Evolutionary conservation across 2,329 filamentous ascomycete species (phyloP).

Genomic region (Neofusicoccum cordaticola): DNA sequence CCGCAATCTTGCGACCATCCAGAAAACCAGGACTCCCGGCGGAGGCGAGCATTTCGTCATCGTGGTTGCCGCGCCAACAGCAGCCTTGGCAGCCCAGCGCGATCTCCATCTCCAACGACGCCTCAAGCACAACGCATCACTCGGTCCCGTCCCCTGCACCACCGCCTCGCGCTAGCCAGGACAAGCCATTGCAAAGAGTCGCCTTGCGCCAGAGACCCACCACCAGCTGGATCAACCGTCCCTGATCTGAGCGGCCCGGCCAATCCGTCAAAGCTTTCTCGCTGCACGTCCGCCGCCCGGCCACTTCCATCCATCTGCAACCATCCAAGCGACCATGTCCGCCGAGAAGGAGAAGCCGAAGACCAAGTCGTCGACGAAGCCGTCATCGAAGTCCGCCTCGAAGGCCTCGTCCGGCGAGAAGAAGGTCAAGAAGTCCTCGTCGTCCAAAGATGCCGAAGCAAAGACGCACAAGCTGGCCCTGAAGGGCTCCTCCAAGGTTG

Average conservation of each 20-base stretch:
- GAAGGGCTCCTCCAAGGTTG: slow-evolving; percentile 79
- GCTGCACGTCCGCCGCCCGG: not conserved
- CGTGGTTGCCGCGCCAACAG: slow-evolving; percentile 16
- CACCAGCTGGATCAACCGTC: not conserved
- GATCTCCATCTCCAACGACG: slow-evolving; percentile 4
- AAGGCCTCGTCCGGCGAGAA: slow-evolving; percentile 11
- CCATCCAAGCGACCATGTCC: not conserved
- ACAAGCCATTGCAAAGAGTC: not conserved
- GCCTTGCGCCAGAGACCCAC: slow-evolving; percentile 5
- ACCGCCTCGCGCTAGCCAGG: slow-evolving; percentile 8
- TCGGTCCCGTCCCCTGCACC: slow-evolving; percentile 11
- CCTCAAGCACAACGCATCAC: slow-evolving; percentile 9
- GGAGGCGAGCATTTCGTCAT: not conserved
- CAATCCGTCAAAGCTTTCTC: slow-evolving; percentile 13
- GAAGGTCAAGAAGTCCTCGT: slow-evolving; percentile 18
- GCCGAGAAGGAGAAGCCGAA: slow-evolving; percentile 10
- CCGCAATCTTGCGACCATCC: too few species aligned
- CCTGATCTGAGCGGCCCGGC: slow-evolving; percentile 4
- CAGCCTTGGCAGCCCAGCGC: slow-evolving; percentile 5
- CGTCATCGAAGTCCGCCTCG: slow-evolving; percentile 18
- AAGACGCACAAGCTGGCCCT: slow-evolving; percentile 94
- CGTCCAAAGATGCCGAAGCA: slow-evolving; percentile 60
- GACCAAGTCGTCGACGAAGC: slow-evolving; percentile 18
- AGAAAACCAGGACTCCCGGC: not conserved
- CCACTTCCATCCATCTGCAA: not conserved